Percentiles rank a stretch among this genome's conserved stretches.
Conservation (phyloP, 495 filamentous ascomycete genomes). For the Bombardia bombarda region DNA sequence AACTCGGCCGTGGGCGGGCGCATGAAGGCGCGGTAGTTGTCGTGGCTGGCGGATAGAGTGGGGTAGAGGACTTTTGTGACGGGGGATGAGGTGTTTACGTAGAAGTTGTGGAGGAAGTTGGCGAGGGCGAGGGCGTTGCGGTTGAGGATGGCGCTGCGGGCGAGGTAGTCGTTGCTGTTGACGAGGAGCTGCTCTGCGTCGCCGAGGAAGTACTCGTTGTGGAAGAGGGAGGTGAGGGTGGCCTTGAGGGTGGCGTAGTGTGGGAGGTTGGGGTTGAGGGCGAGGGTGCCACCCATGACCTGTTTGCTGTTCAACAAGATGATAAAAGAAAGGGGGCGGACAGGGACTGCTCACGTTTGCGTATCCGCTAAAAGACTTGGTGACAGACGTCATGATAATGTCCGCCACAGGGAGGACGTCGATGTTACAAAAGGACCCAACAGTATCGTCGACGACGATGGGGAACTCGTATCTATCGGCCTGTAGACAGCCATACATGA, state of each 20-base stretch:
- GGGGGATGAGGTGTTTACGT: constrained; percentile 14
- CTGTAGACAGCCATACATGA: constrained; percentile 3
- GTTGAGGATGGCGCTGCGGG: constrained; percentile 32
- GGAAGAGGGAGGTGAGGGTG: constrained; percentile 19
- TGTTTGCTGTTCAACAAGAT: background rate
- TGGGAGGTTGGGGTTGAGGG: constrained; percentile 30
- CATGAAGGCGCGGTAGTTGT: constrained; percentile 29
- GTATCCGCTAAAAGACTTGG: constrained; percentile 44
- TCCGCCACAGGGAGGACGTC: constrained; percentile 35
- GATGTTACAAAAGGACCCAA: constrained; percentile 42
- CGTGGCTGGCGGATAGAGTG: constrained; percentile 17
- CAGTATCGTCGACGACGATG: constrained; percentile 42
- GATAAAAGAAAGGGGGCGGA: background rate
- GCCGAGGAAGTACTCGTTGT: constrained; percentile 30
- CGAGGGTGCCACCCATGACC: constrained; percentile 39
- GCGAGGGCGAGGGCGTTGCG: constrained; percentile 34
- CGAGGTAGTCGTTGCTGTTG: constrained; percentile 34
- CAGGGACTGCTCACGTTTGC: constrained; percentile 37
- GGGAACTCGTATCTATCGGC: constrained; percentile 38
- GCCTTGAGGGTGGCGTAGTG: constrained; percentile 21
- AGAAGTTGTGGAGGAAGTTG: constrained; percentile 19
- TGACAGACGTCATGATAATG: constrained; percentile 38
- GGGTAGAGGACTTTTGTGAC: constrained; percentile 35
- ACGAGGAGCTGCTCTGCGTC: constrained; percentile 34
- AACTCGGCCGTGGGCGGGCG: constrained; percentile 25